Conservation (phyloP, 495 filamentous ascomycete species). For the Delitschia confertaspora region DNA sequence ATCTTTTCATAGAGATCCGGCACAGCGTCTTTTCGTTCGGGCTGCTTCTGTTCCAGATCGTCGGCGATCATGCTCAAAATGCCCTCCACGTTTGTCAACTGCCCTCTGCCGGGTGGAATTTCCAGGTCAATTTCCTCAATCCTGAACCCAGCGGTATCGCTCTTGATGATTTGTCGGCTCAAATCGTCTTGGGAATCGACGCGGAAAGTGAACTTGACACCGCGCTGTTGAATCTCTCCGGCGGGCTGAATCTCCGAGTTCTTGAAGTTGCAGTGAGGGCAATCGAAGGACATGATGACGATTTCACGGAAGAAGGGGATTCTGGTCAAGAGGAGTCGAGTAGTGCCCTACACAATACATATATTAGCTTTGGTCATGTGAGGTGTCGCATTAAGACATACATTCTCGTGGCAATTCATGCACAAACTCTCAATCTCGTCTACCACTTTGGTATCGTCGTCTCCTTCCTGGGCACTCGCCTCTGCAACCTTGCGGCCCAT, state of each 20-base stretch:
- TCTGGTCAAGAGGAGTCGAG: conserved; percentile 73
- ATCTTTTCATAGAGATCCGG: conserved; percentile 73
- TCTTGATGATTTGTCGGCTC: conserved; percentile 80
- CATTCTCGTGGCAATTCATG: conserved; percentile 84
- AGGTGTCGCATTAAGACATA: conserved; percentile 36
- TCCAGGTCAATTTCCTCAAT: conserved; percentile 84
- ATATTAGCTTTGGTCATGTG: conserved; percentile 1
- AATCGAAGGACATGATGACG: conserved; percentile 93
- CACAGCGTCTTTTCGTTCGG: conserved; percentile 57
- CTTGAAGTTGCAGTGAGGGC: conserved; percentile 74
- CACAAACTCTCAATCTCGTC: conserved; percentile 66
- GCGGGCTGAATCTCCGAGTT: conserved; percentile 91
- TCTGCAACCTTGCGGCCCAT: conserved; percentile 40
- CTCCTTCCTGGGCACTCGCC: conserved; percentile 32
- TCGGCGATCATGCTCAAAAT: conserved; percentile 65
- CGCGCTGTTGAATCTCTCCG: conserved; percentile 80
- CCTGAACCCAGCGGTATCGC: conserved; percentile 71
- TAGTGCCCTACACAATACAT: conserved; percentile 54
- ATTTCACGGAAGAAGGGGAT: conserved; percentile 97
- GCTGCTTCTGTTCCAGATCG: conserved; percentile 67
- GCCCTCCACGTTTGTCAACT: conserved; percentile 87
- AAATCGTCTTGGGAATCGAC: conserved; percentile 62
- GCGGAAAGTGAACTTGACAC: conserved; percentile 66
- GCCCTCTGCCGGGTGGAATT: conserved; percentile 77
- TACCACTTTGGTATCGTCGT: conserved; percentile 49